Conservation (phyloP, 2,329 filamentous ascomycete species). For the Aulographum hederae region DNA sequence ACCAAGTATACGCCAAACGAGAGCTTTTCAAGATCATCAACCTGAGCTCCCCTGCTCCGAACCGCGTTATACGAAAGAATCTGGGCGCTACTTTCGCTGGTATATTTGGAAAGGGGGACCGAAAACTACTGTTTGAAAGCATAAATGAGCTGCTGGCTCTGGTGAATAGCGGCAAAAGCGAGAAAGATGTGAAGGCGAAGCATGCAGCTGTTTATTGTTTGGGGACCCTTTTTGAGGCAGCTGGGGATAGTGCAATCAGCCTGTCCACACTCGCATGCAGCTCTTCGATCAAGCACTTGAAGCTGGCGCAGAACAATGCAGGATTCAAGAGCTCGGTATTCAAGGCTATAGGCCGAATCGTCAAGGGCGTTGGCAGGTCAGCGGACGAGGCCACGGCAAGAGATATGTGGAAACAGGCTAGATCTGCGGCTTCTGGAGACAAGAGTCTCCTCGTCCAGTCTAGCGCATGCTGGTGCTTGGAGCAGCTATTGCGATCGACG, state of each 20-base stretch:
- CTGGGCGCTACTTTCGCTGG: slow-evolving; percentile 68
- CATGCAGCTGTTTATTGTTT: slow-evolving; percentile 79
- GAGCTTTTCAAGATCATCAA: slow-evolving; percentile 88
- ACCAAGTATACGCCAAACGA: slow-evolving; percentile 84
- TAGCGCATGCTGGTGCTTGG: slow-evolving; percentile 62
- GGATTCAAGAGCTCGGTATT: slow-evolving; percentile 69
- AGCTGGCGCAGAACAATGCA: slow-evolving; percentile 59
- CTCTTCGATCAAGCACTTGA: slow-evolving; percentile 60
- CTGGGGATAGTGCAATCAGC: slow-evolving; percentile 80
- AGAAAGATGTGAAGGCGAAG: slow-evolving; percentile 60
- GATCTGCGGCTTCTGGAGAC: slow-evolving; percentile 58
- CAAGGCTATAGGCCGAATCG: slow-evolving; percentile 55
- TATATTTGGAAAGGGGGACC: slow-evolving; percentile 69
- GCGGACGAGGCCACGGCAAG: slow-evolving; percentile 73
- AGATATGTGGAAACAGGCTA: slow-evolving; percentile 83
- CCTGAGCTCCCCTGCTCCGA: slow-evolving; percentile 62
- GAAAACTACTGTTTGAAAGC: slow-evolving; percentile 84
- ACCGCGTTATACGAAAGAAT: slow-evolving; percentile 78
- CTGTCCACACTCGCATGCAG: slow-evolving; percentile 59
- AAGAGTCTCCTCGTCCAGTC: slow-evolving; percentile 70
- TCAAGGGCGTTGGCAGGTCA: slow-evolving; percentile 54
- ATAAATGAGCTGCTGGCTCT: slow-evolving; percentile 72
- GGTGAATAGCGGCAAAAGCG: slow-evolving; percentile 50
- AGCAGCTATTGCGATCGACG: slow-evolving; percentile 52
- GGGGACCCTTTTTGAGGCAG: slow-evolving; percentile 77